Evolutionary conservation across 352 stramenopile species (phyloP).

Genomic region (Globisporangium rhizosaccharum): DNA sequence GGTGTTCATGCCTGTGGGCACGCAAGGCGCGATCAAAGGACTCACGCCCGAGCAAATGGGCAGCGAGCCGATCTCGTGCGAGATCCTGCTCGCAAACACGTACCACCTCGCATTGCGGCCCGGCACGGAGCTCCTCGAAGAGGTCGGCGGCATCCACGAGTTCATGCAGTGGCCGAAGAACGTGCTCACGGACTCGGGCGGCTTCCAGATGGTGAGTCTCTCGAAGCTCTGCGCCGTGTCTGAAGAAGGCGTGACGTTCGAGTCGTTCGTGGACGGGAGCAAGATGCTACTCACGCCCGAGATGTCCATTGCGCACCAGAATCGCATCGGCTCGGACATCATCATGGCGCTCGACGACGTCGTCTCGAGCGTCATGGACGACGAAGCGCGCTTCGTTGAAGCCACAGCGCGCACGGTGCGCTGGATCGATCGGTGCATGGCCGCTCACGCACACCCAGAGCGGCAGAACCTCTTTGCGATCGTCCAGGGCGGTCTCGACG

Average conservation of each 20-base stretch:
- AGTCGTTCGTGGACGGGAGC: too few relatives aligned
- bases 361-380: conserved; percentile 84
- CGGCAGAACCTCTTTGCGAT: too few relatives aligned
- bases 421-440: too few relatives aligned
- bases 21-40: conserved; percentile 95
- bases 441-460: too few relatives aligned
- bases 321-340: conserved; percentile 96
- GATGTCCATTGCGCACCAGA: conserved; percentile 89
- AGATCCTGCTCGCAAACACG: conserved; percentile 97
- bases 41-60: conserved; percentile 83
- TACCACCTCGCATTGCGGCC: conserved; percentile 96
- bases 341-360: conserved; percentile 99
- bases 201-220: conserved; percentile 98
- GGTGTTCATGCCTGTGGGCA: conserved; percentile 97
- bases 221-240: conserved; percentile 94
- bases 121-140: conserved; percentile 76
- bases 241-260: conserved; percentile 27
- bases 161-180: conserved; percentile 95
- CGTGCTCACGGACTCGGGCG: conserved; percentile 96
- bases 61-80: conserved; percentile 51
- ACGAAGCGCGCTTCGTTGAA: conserved; percentile 79
- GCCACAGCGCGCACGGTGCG: too few relatives aligned
- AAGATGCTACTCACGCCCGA: conserved; percentile 32
- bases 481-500: too few relatives aligned
- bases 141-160: conserved; percentile 91